Evolutionary conservation across 2,329 filamentous ascomycete genomes (phyloP), one percentile per base, ranked within the genome.

Genomic region (Coleophoma eucalyptorum): DNA sequence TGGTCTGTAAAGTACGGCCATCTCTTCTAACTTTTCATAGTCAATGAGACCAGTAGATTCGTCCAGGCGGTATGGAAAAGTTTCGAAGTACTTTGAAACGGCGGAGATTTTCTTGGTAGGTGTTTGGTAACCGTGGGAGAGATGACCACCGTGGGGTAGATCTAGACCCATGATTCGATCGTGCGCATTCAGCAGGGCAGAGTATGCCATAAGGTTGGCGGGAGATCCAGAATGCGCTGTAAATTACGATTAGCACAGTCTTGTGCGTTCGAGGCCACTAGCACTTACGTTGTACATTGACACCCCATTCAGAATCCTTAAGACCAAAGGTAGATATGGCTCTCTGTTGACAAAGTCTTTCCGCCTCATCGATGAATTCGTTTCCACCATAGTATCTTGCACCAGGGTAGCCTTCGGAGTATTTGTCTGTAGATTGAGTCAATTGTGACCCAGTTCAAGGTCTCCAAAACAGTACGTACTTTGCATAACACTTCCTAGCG

Each of bases 11-110:
- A 96, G 75, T 64, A 86, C 78, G 46, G 94, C 93, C 55, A 91
- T 79, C 69, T 95, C 85, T 71, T 96, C 92, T 49, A 99, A 81
- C 67, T 87, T 87, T 65, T 90, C 86, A 72, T 99, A 99, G 76
- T 99, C 92, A 65, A 99, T 99, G 61, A 93, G 78, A 53, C 94
- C 94, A 5, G 93, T 97, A 56, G 85, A 79, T 66, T 95, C 89
- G 74, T 97, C 84, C 49, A 97, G 81, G 53, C 90, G 86, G 78
- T 99, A 99, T 5, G 94, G 94, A 56, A 99, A 77, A 34, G 94
- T 99, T 76, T 99, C 94, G 69, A 99, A 99, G 76, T 99, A 99
- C 68, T 96, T 97, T 51, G 93, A 97, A 59, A 99, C 86, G 64
- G 92, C 91, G n/a, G 93, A 97, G 69, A 99, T 97, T 81, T 92